Conservation (phyloP, 768 basidiomycete species). For the Calocera cornea region DNA sequence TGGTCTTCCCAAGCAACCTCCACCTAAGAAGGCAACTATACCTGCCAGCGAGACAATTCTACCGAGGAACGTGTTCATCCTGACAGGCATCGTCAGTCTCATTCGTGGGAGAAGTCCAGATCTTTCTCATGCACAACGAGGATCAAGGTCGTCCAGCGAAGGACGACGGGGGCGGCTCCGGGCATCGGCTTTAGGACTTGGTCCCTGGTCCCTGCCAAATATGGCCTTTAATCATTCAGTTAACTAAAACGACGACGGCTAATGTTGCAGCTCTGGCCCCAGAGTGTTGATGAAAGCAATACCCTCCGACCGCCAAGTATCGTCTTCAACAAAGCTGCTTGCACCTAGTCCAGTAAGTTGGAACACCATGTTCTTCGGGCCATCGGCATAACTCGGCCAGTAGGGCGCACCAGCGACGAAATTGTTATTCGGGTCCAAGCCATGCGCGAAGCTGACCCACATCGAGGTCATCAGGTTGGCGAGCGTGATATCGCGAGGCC, state of each 20-base stretch:
- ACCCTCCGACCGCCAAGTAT: neutral
- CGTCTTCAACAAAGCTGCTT: neutral
- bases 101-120: too few species aligned
- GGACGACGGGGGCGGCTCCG: too few species aligned
- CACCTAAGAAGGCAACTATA: too few species aligned
- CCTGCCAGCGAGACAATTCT: too few species aligned
- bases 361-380: conserved; percentile 7
- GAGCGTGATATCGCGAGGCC: conserved; percentile 11
- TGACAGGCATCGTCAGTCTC: too few species aligned
- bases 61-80: too few species aligned
- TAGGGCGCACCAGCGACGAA: conserved; percentile 4
- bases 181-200: too few species aligned
- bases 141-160: too few species aligned
- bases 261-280: neutral
- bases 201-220: too few species aligned
- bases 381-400: conserved; percentile 13
- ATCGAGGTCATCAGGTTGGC: conserved; percentile 10
- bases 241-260: neutral
- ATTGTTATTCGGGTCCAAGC: conserved; percentile 12
- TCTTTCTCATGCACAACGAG: too few species aligned
- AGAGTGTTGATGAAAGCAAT: neutral
- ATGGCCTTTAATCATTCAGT: neutral
- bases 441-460: conserved; percentile 13
- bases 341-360: conserved; percentile 1
- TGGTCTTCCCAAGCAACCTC: too few species aligned